phyloP scores from a whole-genome alignment of 345 rosid species.

The Eutrema heterophyllum region DNA sequence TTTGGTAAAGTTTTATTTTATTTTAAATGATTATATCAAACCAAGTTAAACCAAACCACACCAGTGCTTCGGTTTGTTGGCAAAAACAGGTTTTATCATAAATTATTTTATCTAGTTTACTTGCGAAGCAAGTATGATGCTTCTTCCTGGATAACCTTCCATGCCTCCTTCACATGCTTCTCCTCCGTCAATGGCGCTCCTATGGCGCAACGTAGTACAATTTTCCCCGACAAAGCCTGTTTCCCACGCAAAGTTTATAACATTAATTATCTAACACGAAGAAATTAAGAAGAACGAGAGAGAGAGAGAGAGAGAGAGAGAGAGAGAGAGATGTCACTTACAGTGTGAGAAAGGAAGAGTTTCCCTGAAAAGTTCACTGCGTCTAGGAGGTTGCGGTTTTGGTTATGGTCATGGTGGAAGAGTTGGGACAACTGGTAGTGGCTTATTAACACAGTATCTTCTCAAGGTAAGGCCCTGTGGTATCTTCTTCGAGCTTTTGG shows the following conservation, averaged over 20 bases:
- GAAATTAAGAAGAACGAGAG: too few relatives aligned
- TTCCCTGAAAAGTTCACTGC: too few relatives aligned
- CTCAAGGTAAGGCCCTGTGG: conserved; percentile 53
- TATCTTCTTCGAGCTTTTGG: neutral
- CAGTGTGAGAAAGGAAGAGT: too few relatives aligned
- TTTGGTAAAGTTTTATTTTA: neutral
- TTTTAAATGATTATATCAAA: neutral
- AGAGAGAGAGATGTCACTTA: too few relatives aligned
- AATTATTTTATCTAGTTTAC: neutral
- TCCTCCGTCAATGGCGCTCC: conserved; percentile 91
- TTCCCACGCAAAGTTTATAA: too few relatives aligned
- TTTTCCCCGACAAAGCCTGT: too few relatives aligned
- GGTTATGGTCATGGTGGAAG: conserved; percentile 95
- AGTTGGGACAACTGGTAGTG: conserved; percentile 80
- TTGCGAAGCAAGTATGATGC: conserved; percentile 48
- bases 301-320: too few relatives aligned
- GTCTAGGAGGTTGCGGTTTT: too few relatives aligned
- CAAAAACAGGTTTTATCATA: neutral
- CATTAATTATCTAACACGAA: too few relatives aligned
- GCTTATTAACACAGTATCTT: conserved; percentile 93
- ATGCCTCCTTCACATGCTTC: conserved; percentile 73
- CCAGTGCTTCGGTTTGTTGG: neutral
- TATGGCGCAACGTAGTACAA: conserved; percentile 63
- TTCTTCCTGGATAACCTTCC: conserved; percentile 62
- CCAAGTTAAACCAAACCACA: neutral